phyloP scores from a whole-genome alignment of 176 grass and related monocot genomes.

The Eleusine indica region DNA sequence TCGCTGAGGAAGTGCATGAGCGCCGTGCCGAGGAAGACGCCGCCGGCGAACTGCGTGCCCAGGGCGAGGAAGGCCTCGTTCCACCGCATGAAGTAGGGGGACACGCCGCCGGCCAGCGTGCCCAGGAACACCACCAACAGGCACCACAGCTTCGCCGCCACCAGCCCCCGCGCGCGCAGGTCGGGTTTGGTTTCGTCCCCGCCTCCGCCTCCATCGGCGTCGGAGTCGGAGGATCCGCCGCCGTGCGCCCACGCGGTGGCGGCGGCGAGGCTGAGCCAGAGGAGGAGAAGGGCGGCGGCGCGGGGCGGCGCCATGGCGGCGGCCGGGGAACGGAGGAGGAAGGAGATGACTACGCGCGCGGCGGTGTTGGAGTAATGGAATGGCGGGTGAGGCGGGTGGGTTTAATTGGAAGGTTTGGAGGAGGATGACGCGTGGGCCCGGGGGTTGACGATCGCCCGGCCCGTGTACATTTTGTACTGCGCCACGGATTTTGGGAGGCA shows the following conservation, averaged over 20 bases:
- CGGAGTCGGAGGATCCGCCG: conserved; percentile 25
- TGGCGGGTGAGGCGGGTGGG: not conserved
- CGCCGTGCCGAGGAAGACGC: conserved; percentile 89
- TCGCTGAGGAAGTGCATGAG: conserved; percentile 97
- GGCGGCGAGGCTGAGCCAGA: not conserved
- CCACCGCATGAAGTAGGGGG: conserved; percentile 92
- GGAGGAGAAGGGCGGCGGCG: not conserved
- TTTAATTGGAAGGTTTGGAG: conserved; percentile 17
- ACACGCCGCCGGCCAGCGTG: conserved; percentile 76
- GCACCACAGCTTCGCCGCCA: conserved; percentile 81
- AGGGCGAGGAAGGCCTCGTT: conserved; percentile 82
- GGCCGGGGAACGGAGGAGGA: not conserved
- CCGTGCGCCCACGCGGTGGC: conserved; percentile 44
- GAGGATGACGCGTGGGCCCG: not conserved
- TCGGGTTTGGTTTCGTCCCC: conserved; percentile 21
- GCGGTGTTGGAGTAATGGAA: not conserved
- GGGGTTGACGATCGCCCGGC: no score
- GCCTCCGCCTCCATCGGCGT: not conserved
- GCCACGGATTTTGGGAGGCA: not conserved
- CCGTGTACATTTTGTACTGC: conserved; percentile 18
- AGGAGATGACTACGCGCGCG: not conserved
- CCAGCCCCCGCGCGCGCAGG: conserved; percentile 69
- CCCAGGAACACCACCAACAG: conserved; percentile 61
- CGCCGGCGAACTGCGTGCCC: conserved; percentile 89
- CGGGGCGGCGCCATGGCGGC: not conserved